These are phyloP conservation scores for Phytophthora crassamura DNA, from an alignment of 352 stramenopile species.

Conservation along the genomic window DNA sequence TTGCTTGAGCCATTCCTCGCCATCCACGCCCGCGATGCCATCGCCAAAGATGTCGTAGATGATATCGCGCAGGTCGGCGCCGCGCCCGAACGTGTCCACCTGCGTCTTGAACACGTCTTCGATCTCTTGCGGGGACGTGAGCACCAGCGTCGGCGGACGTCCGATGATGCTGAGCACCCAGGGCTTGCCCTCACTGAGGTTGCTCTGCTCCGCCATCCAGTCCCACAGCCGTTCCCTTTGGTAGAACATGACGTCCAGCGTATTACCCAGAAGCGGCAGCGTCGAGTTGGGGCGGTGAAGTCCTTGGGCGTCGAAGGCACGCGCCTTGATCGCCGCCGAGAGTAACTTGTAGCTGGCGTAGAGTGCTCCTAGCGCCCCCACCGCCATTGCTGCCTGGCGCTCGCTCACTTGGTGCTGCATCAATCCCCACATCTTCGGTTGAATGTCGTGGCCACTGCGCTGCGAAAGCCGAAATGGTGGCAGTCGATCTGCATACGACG, in stretches of 20 bases:
- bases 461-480: conserved; percentile 20
- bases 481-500: background rate
- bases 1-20: conserved; percentile 51
- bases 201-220: conserved; percentile 60
- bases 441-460: background rate
- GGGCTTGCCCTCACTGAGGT: conserved; percentile 38
- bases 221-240: conserved; percentile 54
- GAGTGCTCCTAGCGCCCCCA: conserved; percentile 9
- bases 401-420: conserved; percentile 22
- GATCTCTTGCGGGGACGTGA: conserved; percentile 38
- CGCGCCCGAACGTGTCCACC: conserved; percentile 56
- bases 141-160: conserved; percentile 37
- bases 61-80: conserved; percentile 28
- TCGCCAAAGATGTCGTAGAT: conserved; percentile 55
- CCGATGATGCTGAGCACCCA: conserved; percentile 57
- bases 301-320: conserved; percentile 27
- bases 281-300: conserved; percentile 36
- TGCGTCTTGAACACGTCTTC: conserved; percentile 49
- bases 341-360: conserved; percentile 28
- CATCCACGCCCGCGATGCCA: conserved; percentile 56
- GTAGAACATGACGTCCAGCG: conserved; percentile 43
- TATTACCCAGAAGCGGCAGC: conserved; percentile 46
- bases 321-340: conserved; percentile 13
- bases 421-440: conserved; percentile 20
- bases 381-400: conserved; percentile 7